Evolutionary conservation across 805 yeast genomes (phyloP), one percentile per base, ranked within the genome.

Genomic region (Saccharomycopsis capsularis): DNA sequence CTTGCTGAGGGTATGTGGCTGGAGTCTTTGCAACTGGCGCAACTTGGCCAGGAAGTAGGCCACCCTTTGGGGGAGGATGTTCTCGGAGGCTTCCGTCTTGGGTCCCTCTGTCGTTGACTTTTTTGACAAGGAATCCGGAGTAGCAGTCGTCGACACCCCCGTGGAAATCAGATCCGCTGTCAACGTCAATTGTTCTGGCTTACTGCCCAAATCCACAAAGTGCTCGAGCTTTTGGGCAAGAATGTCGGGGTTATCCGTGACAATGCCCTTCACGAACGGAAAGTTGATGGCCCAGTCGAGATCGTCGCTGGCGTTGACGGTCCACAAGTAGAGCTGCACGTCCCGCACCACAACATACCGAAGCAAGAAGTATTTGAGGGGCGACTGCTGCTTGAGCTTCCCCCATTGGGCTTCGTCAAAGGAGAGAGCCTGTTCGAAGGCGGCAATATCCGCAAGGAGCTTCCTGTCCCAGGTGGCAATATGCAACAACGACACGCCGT

Each of bases 281-380:
- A 40, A 24, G 2, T 56, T 40, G 1, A 55, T 24, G 3, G 59
- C 59, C 15, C 50, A 44, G 11, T 51, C 40, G 7, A 64, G 42
- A 24, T 61, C 66, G 16, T 52, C 40, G 7, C 53, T 48, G 22
- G 55, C 44, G 52, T 67, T 67, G 23, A 65, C 59, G 11, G 71
- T 67, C 71, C 71, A 67, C 44, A 66, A 55, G 66, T 68, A 67
- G 15, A 67, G 50, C 35, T 58, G 56, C 3, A 65, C 27, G 19
- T 53, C 39, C 35, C 27, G 32, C 1, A 40, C 19, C 9, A 35
- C 18, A 23, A 38, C 44, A 24, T 46, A 24, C 9, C 40, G 37
- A 15, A 27, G 32, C 18, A 53, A 16, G 11, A 47, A 30, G 7
- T 21, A 29, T 21, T 51, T 43, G 19, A 50, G 16, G 4, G 46